Evolutionary conservation across 2,329 filamentous ascomycete genomes (phyloP).

Genomic region (Ceratocystis huliohia): DNA sequence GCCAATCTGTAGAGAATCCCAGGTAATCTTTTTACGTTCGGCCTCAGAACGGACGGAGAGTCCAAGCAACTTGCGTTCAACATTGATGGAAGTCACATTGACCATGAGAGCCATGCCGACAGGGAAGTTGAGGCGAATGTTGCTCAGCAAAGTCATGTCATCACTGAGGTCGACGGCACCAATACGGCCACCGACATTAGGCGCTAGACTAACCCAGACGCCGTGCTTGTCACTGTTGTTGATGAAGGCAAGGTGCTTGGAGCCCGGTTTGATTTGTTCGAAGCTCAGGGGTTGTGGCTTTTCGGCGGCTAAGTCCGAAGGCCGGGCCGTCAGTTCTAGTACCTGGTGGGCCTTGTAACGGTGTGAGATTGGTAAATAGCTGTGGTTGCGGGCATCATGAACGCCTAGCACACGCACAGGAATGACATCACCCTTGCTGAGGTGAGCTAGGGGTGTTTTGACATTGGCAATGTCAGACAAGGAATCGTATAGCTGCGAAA

Average conservation of each 20-base stretch:
- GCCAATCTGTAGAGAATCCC: constrained; percentile 61
- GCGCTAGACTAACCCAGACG: constrained; percentile 83
- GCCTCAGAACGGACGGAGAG: constrained; percentile 39
- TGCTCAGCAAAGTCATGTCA: constrained; percentile 64
- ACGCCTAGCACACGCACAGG: constrained; percentile 69
- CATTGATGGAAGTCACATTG: constrained; percentile 62
- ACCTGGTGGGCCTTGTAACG: constrained; percentile 67
- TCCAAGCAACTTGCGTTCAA: constrained; percentile 62
- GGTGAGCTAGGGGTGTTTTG: constrained; percentile 57
- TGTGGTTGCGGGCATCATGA: constrained; percentile 80
- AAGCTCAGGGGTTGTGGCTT: constrained; percentile 47
- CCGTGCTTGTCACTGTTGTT: constrained; percentile 74
- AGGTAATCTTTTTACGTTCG: constrained; percentile 40
- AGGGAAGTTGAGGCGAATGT: constrained; percentile 70
- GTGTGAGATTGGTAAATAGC: constrained; percentile 84
- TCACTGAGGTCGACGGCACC: constrained; percentile 74
- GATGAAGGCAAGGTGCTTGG: constrained; percentile 67
- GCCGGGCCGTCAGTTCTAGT: constrained; percentile 76
- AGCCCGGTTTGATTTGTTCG: constrained; percentile 58
- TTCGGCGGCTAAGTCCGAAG: constrained; percentile 45
- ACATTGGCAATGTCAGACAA: constrained; percentile 78
- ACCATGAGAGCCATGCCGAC: constrained; percentile 79
- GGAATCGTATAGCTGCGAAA: constrained; percentile 77
- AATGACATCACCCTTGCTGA: constrained; percentile 52
- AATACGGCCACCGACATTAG: constrained; percentile 74